A percentile compares a stretch with the other conserved stretches of the same genome.
Conservation (phyloP, 2,329 filamentous ascomycete genomes). For the Endothia cerciana region DNA sequence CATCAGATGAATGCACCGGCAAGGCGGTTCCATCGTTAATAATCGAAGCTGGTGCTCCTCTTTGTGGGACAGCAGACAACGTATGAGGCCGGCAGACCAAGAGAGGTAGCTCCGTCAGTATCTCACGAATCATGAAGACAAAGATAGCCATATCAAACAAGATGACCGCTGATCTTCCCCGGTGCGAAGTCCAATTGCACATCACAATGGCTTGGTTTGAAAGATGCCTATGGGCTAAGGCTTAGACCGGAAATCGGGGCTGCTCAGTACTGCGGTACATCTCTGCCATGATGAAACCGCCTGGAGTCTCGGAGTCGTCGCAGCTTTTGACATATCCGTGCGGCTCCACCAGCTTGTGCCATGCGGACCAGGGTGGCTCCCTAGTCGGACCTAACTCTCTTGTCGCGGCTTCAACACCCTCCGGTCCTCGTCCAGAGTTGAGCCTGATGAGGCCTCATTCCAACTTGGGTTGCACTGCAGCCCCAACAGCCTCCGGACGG, state of each 20-base stretch:
- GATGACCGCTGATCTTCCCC: constrained; percentile 9
- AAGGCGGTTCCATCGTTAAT: not conserved
- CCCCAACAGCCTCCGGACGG: not conserved
- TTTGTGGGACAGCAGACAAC: no score
- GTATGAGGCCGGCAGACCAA: not conserved
- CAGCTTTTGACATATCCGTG: constrained; percentile 27
- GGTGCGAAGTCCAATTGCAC: not conserved
- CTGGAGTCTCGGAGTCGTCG: constrained; percentile 29
- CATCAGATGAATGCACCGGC: not conserved
- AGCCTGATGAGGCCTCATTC: not conserved
- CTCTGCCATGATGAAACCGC: constrained; percentile 24
- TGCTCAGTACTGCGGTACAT: not conserved
- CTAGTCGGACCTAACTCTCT: constrained; percentile 40
- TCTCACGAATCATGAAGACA: not conserved
- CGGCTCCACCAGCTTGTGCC: constrained; percentile 18
- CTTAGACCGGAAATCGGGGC: not conserved
- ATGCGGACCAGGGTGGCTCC: constrained; percentile 13
- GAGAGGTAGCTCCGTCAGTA: not conserved
- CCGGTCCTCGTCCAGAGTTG: constrained; percentile 33
- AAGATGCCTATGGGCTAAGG: not conserved
- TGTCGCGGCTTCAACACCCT: constrained; percentile 31
- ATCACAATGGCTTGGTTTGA: constrained; percentile 2
- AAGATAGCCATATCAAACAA: not conserved
- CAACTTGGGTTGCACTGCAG: constrained; percentile 3
- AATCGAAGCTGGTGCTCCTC: not conserved